phyloP scores from a whole-genome alignment of 2,329 filamentous ascomycete genomes.

The Microcyclospora pomicola region DNA sequence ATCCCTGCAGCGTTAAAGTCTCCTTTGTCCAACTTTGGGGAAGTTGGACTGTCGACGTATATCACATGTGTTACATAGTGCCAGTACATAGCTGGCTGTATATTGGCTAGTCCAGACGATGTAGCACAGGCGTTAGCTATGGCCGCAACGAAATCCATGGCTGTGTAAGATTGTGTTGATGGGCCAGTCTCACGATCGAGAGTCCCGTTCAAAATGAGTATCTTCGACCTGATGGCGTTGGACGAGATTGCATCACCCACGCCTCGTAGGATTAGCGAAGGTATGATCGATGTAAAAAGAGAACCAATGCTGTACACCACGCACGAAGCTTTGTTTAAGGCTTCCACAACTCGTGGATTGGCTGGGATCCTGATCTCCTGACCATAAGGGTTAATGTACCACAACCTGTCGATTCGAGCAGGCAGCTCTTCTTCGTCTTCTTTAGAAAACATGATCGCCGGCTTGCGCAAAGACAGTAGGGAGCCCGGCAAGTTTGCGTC shows the following conservation, averaged over 20 bases:
- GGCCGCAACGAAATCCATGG: conserved; percentile 67
- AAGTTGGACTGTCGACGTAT: conserved; percentile 57
- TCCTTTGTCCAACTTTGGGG: conserved; percentile 55
- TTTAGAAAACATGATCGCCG: conserved; percentile 75
- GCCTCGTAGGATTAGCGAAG: conserved; percentile 63
- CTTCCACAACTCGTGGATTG: conserved; percentile 64
- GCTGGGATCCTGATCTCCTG: conserved; percentile 79
- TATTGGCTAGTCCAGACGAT: conserved; percentile 36
- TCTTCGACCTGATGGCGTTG: conserved; percentile 49
- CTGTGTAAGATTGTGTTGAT: conserved; percentile 48
- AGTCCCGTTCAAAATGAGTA: conserved; percentile 72
- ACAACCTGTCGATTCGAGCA: conserved; percentile 64
- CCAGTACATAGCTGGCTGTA: conserved; percentile 35
- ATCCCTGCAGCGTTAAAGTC: conserved; percentile 56
- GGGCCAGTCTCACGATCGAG: conserved; percentile 81
- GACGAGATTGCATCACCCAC: conserved; percentile 49
- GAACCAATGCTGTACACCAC: conserved; percentile 91
- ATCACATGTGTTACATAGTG: conserved; percentile 74
- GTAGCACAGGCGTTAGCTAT: conserved; percentile 62
- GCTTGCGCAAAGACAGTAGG: conserved; percentile 62
- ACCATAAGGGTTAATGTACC: conserved; percentile 99
- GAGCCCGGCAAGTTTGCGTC: conserved; percentile 73
- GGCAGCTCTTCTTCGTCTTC: conserved; percentile 59
- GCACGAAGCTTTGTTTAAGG: conserved; percentile 49
- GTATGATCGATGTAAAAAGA: conserved; percentile 78